Conservation (phyloP, 495 filamentous ascomycete species). For the Clavariopsis aquatica region DNA sequence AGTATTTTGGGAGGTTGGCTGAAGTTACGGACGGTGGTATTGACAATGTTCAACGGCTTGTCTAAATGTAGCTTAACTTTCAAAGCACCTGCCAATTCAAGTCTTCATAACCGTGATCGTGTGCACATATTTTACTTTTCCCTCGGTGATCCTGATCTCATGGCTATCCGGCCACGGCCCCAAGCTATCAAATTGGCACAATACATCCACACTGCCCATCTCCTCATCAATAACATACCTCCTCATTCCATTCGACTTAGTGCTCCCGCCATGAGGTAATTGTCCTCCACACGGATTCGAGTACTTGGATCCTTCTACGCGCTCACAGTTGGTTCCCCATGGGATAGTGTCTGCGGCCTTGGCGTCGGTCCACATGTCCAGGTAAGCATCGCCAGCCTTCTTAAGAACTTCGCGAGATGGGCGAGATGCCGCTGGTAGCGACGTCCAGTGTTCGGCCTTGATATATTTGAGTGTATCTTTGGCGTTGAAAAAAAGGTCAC, state of each 20-base stretch:
- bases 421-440: slow-evolving; percentile 36
- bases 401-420: slow-evolving; percentile 47
- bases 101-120: slow-evolving; percentile 35
- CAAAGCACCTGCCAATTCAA: too few species aligned
- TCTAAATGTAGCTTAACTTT: too few species aligned
- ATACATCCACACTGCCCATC: slow-evolving; percentile 50
- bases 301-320: slow-evolving; percentile 48
- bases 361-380: slow-evolving; percentile 55
- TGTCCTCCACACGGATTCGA: slow-evolving; percentile 48
- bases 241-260: slow-evolving; percentile 46
- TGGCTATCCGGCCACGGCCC: slow-evolving; percentile 52
- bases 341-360: slow-evolving; percentile 50
- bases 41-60: too few species aligned
- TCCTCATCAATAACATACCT: slow-evolving; percentile 56
- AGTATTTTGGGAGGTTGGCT: too few species aligned
- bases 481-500: slow-evolving; percentile 53
- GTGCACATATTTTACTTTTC: slow-evolving; percentile 51
- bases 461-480: slow-evolving; percentile 48
- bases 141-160: slow-evolving; percentile 49
- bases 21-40: too few species aligned
- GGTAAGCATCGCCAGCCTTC: slow-evolving; percentile 50
- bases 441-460: slow-evolving; percentile 49
- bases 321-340: slow-evolving; percentile 53
- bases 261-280: slow-evolving; percentile 48
- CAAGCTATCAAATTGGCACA: slow-evolving; percentile 52